Percentiles rank a stretch among this genome's conserved stretches.
Conservation (phyloP, 345 rosid genomes). For the Abelmoschus esculentus region DNA sequence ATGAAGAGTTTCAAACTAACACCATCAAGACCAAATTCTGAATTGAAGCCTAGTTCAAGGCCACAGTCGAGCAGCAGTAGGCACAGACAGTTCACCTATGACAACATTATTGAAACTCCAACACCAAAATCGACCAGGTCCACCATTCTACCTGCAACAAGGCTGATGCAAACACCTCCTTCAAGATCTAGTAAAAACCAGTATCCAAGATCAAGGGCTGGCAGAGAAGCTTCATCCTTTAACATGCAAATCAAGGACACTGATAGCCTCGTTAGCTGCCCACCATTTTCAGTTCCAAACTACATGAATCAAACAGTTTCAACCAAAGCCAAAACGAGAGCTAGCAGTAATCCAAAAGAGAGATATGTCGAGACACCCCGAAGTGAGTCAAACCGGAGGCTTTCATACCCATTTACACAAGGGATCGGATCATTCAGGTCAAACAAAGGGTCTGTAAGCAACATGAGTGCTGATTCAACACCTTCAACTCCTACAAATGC, state of each 20-base stretch:
- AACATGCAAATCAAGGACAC: conserved; percentile 58
- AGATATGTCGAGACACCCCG: conserved; percentile 49
- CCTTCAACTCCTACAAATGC: conserved; percentile 72
- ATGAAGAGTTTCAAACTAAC: conserved; percentile 39
- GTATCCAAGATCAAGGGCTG: conserved; percentile 33
- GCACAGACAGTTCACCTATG: conserved; percentile 32
- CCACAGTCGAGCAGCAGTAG: conserved; percentile 40
- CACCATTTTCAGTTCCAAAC: conserved; percentile 76
- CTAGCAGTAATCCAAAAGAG: conserved; percentile 75
- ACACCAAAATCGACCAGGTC: conserved; percentile 77
- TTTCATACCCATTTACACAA: conserved; percentile 61
- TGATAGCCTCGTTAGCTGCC: conserved; percentile 86
- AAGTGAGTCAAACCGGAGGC: conserved; percentile 63
- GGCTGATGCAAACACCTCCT: conserved; percentile 43
- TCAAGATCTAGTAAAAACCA: conserved; percentile 7
- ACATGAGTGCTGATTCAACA: conserved; percentile 67
- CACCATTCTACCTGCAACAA: conserved; percentile 32
- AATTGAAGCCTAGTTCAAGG: conserved; percentile 44
- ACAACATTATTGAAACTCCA: conserved; percentile 44
- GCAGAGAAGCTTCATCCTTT: conserved; percentile 52
- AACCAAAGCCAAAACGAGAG: conserved; percentile 69
- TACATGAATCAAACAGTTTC: conserved; percentile 87
- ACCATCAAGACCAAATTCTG: conserved; percentile 41
- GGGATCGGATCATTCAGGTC: conserved; percentile 66
- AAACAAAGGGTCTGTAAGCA: conserved; percentile 45